phyloP scores from a whole-genome alignment of 73 alveolate genomes.

The Blepharisma japonicum region DNA sequence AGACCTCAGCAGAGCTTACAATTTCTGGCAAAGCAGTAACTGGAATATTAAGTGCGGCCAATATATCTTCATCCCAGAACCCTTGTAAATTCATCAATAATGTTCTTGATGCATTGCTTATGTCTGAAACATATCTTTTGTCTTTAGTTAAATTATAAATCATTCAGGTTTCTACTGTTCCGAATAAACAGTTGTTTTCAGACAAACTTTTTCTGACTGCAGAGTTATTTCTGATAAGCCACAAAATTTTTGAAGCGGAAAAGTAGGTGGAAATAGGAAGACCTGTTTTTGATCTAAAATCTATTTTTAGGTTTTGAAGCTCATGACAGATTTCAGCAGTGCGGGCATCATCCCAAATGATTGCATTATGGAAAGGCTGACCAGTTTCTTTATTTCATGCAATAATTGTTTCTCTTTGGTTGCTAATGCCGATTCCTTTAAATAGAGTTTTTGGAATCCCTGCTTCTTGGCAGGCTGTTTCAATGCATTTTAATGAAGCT shows the following conservation, averaged over 20 bases:
- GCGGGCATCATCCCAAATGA: slow-evolving; percentile 73
- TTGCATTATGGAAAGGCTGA: slow-evolving; percentile 58
- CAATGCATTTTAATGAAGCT: slow-evolving; percentile 36
- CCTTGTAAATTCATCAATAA: slow-evolving; percentile 73
- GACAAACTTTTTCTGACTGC: slow-evolving; percentile 23
- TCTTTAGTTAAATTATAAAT: slow-evolving; percentile 54
- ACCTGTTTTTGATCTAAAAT: slow-evolving; percentile 58
- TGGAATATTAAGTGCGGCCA: slow-evolving; percentile 52
- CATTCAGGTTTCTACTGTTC: slow-evolving; percentile 33
- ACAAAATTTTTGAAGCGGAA: slow-evolving; percentile 72
- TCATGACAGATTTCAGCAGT: slow-evolving; percentile 47
- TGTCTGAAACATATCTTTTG: slow-evolving; percentile 65
- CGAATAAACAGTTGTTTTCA: slow-evolving; percentile 8
- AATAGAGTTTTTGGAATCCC: slow-evolving; percentile 27
- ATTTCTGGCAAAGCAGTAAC: slow-evolving; percentile 50
- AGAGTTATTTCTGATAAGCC: slow-evolving; percentile 54
- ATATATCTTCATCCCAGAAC: slow-evolving; percentile 73
- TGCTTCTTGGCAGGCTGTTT: slow-evolving; percentile 28
- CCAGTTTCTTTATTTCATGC: slow-evolving; percentile 78
- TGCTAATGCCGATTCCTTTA: slow-evolving; percentile 66
- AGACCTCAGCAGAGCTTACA: slow-evolving; percentile 40
- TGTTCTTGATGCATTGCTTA: slow-evolving; percentile 80
- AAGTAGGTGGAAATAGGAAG: slow-evolving; percentile 79
- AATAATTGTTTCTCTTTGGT: slow-evolving; percentile 85
- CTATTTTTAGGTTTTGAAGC: not conserved